These are phyloP conservation scores for Sporothrix pseudoabietina DNA, from an alignment of 2,329 filamentous ascomycete species.

Conservation along the genomic window DNA sequence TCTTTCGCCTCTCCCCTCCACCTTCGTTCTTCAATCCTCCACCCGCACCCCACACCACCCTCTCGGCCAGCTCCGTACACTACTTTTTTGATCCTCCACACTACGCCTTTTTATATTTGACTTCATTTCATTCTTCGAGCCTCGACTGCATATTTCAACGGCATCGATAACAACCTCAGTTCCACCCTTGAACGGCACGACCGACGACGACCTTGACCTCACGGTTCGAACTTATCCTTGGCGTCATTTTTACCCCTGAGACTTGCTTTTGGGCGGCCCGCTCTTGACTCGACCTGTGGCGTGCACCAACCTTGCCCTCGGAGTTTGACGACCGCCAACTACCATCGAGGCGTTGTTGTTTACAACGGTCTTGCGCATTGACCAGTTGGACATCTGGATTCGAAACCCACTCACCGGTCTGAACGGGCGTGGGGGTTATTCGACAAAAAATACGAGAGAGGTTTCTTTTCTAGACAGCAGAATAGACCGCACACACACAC, in stretches of 20 bases:
- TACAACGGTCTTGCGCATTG: slow-evolving; percentile 19
- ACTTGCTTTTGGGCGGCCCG: not conserved
- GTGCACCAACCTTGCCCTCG: not conserved
- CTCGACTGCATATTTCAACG: not conserved
- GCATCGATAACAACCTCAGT: not conserved
- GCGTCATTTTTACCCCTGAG: not conserved
- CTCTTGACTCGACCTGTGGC: not conserved
- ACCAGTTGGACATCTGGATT: slow-evolving; percentile 20
- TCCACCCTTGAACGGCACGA: not conserved
- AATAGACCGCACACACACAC: not conserved
- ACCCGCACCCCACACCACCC: slow-evolving; percentile 27
- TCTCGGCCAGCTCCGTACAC: slow-evolving; percentile 28
- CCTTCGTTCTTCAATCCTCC: not conserved
- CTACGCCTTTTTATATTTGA: slow-evolving; percentile 20
- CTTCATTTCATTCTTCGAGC: slow-evolving; percentile 11
- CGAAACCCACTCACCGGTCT: not conserved
- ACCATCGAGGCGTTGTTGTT: not conserved
- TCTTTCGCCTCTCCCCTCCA: not conserved
- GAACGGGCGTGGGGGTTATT: slow-evolving; percentile 12
- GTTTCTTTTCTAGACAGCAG: not conserved
- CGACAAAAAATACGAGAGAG: not conserved
- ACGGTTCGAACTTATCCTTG: not conserved
- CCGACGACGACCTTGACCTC: not conserved
- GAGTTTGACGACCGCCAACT: not conserved
- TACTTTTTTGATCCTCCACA: slow-evolving; percentile 6